Base-by-base conservation (phyloP, 1,284 basidiomycete genomes). In the Dichomitus squalens region DNA sequence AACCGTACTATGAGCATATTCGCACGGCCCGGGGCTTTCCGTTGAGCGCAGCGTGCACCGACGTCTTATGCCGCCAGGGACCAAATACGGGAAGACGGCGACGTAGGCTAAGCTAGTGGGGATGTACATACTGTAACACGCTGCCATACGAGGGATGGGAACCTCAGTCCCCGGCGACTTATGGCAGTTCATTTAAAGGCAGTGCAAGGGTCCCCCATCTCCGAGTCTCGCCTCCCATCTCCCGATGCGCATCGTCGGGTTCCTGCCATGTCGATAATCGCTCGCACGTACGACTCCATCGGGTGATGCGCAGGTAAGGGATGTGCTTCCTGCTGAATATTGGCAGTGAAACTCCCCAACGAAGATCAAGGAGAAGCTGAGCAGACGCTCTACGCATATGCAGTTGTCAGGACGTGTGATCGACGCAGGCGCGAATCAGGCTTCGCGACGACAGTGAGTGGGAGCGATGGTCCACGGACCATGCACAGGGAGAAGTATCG, bases 321-420 rank as follows among this genome's bases (percentile, higher is more conserved):
- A 25, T 38, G 44, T 11, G 52, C 52, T 48, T 49, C 44, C 23
- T 7, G 9, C 36, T 21, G 52, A 54, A 49, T 12, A 8, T 25
- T 34, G 50, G 35, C 21, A 14, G 18, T 8, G n/a, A n/a, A 21
- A 9, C 21, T 49, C 33, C 12, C 14, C 2, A 11, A 33, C 31
- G 38, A 31, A 33, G 11, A 41, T 25, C 49, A 36, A 7, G 31
- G 3, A 20, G 31, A 12, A 12, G 7, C 27, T 23, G 34, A 12
- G 20, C 20, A 14, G 34, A 27, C 33, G 48, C 33, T 36, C 34
- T 39, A 23, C 25, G 41, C 52, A 48, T 21, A 41, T 16, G 52
- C 46, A 16, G 27, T 14, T 54, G 36, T 25, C 52, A 48, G 50
- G 50, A 52, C 50, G 50, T 52, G 50, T 29, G 50, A 52, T 43